phyloP scores from a whole-genome alignment of 2,329 filamentous ascomycete species.

The Sporothrix schenckii region DNA sequence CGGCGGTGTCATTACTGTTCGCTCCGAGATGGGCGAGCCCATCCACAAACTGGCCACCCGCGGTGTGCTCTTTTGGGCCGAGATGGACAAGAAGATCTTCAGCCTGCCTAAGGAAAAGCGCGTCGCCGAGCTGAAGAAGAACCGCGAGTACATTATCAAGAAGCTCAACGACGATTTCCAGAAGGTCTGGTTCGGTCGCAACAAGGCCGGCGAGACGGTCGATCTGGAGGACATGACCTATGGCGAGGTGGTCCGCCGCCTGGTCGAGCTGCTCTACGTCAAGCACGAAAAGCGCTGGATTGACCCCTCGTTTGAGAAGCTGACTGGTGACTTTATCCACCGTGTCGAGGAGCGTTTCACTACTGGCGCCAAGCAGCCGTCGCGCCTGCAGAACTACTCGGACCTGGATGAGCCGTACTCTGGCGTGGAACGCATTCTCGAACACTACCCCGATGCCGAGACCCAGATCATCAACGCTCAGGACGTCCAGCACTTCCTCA shows the following conservation, averaged over 20 bases:
- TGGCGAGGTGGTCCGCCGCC: constrained; percentile 78
- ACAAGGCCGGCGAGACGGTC: constrained; percentile 76
- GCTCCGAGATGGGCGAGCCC: constrained; percentile 98
- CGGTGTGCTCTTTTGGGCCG: constrained; percentile 94
- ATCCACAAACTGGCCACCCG: constrained; percentile 98
- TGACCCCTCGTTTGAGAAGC: constrained; percentile 75
- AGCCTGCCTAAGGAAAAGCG: constrained; percentile 93
- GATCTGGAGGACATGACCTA: constrained; percentile 98
- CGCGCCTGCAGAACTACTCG: constrained; percentile 84
- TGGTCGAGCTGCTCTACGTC: constrained; percentile 89
- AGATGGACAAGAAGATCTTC: constrained; percentile 99
- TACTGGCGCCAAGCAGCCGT: constrained; percentile 68
- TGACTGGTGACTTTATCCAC: constrained; percentile 94
- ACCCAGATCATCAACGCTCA: constrained; percentile 95
- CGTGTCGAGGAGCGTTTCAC: constrained; percentile 97
- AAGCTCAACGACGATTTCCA: constrained; percentile 96
- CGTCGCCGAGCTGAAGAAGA: constrained; percentile 82
- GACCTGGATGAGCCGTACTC: constrained; percentile 83
- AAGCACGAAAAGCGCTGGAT: constrained; percentile 92
- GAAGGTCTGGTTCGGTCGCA: constrained; percentile 93
- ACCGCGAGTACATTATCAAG: constrained; percentile 88
- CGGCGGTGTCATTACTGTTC: constrained; percentile 92
- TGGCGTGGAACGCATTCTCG: constrained; percentile 75
- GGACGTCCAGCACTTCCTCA: constrained; percentile 94
- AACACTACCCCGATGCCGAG: constrained; percentile 82